phyloP scores from a whole-genome alignment of 2,329 filamentous ascomycete species.

The Didymella keratinophila region DNA sequence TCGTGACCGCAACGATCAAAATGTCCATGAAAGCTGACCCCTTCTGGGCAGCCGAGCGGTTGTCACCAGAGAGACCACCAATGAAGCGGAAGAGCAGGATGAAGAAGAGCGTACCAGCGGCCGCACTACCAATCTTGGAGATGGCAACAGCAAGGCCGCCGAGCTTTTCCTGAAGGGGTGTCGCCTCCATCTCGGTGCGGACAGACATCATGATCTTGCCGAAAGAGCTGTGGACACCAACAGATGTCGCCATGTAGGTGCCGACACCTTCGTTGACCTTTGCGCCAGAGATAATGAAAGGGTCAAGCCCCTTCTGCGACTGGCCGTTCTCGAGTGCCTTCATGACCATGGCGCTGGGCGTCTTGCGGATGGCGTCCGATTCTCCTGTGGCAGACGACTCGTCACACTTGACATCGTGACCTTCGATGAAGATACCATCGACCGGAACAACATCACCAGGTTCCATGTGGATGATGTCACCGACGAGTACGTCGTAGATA shows the following conservation, averaged over 20 bases:
- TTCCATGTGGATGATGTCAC: constrained; percentile 73
- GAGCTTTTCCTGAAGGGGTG: constrained; percentile 64
- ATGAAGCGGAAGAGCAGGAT: constrained; percentile 52
- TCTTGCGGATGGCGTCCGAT: constrained; percentile 74
- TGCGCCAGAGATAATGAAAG: constrained; percentile 68
- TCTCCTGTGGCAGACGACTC: constrained; percentile 78
- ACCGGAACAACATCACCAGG: constrained; percentile 74
- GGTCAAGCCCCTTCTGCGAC: constrained; percentile 64
- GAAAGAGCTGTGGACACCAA: constrained; percentile 63
- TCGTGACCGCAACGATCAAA: constrained; percentile 53
- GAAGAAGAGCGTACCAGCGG: constrained; percentile 50
- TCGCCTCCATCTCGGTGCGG: constrained; percentile 61
- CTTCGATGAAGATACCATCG: constrained; percentile 72
- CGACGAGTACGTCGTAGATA: constrained; percentile 68
- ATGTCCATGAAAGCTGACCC: constrained; percentile 52
- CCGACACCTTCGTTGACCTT: constrained; percentile 62
- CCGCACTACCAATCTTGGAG: constrained; percentile 58
- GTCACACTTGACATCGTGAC: constrained; percentile 72
- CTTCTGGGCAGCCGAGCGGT: constrained; percentile 36
- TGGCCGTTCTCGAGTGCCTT: constrained; percentile 61
- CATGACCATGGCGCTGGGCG: constrained; percentile 66
- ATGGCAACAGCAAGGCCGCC: constrained; percentile 61
- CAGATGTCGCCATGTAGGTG: constrained; percentile 63
- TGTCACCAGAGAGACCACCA: constrained; percentile 40
- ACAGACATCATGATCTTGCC: constrained; percentile 66